These are phyloP conservation scores for Pelargonium nanum DNA, from an alignment of 345 rosid genomes.

Conservation along the genomic window DNA sequence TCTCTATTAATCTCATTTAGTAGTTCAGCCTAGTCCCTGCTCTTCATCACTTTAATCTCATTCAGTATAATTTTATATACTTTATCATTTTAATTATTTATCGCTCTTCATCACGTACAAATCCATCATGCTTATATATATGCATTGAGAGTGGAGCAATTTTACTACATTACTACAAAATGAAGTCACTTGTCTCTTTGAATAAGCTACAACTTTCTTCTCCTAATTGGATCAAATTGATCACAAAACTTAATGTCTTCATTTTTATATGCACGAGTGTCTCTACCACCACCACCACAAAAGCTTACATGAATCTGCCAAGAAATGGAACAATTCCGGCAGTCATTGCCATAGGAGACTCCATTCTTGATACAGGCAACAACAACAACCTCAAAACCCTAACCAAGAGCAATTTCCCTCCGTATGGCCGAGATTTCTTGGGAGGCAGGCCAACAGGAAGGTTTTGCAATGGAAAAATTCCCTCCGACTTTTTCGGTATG, in stretches of 20 bases:
- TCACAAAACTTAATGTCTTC: neutral
- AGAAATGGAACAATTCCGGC: conserved; percentile 9
- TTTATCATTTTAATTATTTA: too few relatives aligned
- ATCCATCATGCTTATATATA: too few relatives aligned
- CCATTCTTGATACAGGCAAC: conserved; percentile 33
- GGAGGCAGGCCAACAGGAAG: conserved; percentile 27
- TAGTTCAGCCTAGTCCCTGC: too few relatives aligned
- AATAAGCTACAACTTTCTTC: too few relatives aligned
- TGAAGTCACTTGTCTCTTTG: too few relatives aligned
- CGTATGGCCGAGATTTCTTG: conserved; percentile 30
- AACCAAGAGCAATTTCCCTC: conserved; percentile 30
- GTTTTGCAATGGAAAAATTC: conserved; percentile 29
- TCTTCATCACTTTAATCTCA: too few relatives aligned
- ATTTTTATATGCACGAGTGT: neutral
- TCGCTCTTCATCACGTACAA: neutral
- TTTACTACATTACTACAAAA: too few relatives aligned
- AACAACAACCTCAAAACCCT: conserved; percentile 17
- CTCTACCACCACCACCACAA: neutral
- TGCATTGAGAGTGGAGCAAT: neutral
- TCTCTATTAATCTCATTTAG: too few relatives aligned
- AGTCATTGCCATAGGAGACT: conserved; percentile 34
- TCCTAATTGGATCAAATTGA: neutral
- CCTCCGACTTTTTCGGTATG: conserved; percentile 28
- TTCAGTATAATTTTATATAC: too few relatives aligned
- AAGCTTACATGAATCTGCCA: neutral